phyloP scores from a whole-genome alignment of 2,329 filamentous ascomycete species.

The Colletotrichum lini region DNA sequence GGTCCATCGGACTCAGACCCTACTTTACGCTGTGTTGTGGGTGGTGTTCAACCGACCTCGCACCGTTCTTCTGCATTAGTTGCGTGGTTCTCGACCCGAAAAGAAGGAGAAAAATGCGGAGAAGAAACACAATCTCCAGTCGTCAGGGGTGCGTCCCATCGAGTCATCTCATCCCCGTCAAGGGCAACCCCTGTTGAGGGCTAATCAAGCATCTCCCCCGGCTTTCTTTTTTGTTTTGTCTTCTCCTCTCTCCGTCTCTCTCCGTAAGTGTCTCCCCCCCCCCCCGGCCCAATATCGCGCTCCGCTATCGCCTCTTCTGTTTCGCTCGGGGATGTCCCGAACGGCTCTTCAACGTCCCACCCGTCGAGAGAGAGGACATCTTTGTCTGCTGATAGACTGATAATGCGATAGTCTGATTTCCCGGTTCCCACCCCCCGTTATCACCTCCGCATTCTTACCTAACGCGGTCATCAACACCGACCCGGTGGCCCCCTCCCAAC shows the following conservation, averaged over 20 bases:
- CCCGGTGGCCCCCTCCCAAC: constrained; percentile 8
- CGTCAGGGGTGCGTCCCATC: neutral
- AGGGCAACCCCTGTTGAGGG: constrained; percentile 18
- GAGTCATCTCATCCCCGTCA: constrained; percentile 21
- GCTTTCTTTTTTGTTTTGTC: neutral
- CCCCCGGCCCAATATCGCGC: neutral
- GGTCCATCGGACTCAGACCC: no score
- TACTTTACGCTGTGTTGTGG: no score
- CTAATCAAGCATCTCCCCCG: constrained; percentile 12
- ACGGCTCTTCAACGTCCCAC: constrained; percentile 21
- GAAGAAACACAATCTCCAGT: constrained; percentile 16
- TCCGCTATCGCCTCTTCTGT: constrained; percentile 7
- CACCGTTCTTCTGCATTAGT: constrained; percentile 5
- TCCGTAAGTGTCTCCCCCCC: neutral
- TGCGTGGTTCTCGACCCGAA: neutral
- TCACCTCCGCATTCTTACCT: constrained; percentile 40
- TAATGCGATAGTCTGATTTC: neutral
- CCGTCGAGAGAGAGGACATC: neutral
- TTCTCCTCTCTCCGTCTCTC: neutral
- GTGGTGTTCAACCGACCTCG: neutral
- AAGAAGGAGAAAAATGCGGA: constrained; percentile 23
- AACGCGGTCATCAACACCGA: constrained; percentile 38
- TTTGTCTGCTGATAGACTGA: neutral
- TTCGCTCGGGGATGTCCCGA: constrained; percentile 37
- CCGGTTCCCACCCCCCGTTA: constrained; percentile 18